These are phyloP conservation scores for Volvox reticuliferus DNA, from an alignment of 139 green algal species.

Conservation along the genomic window DNA sequence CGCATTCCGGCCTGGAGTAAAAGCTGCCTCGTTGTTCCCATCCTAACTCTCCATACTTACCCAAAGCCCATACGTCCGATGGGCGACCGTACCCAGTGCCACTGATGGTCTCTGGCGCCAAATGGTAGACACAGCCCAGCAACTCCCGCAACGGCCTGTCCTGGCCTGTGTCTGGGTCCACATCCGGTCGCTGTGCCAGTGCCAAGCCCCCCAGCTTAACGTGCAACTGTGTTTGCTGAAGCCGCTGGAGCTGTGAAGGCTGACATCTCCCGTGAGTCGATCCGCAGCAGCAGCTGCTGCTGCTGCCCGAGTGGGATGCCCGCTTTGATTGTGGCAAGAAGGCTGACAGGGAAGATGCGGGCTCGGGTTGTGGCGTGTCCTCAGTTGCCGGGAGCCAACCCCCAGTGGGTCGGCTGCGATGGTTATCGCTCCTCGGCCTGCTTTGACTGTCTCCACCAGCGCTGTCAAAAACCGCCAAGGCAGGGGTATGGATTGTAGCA, in stretches of 20 bases:
- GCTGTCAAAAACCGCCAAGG: too few species aligned
- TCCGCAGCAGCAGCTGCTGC: neutral
- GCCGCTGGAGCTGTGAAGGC: neutral
- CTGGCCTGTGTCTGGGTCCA: neutral
- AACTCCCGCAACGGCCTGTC: slow-evolving; percentile 7
- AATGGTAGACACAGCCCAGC: slow-evolving; percentile 25
- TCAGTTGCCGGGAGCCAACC: too few species aligned
- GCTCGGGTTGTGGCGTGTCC: too few species aligned
- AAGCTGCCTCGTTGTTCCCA: neutral
- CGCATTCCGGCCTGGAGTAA: neutral
- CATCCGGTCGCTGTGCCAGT: neutral
- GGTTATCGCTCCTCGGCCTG: too few species aligned
- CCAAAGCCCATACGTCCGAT: slow-evolving; percentile 27
- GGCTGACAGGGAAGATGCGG: too few species aligned
- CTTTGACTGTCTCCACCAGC: too few species aligned
- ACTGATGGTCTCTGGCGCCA: slow-evolving; percentile 31
- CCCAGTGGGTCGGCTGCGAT: too few species aligned
- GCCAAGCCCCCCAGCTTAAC: slow-evolving; percentile 8
- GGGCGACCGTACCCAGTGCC: slow-evolving; percentile 15
- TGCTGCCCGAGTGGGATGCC: neutral
- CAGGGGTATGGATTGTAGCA: too few species aligned
- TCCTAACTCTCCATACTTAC: neutral
- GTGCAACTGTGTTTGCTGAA: neutral
- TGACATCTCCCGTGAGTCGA: neutral
- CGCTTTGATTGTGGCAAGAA: neutral